A percentile compares a stretch with the other conserved stretches of the same genome.
Evolutionary conservation across 2,329 filamentous ascomycete species (phyloP).

Genomic region (Clarireedia paspali): DNA sequence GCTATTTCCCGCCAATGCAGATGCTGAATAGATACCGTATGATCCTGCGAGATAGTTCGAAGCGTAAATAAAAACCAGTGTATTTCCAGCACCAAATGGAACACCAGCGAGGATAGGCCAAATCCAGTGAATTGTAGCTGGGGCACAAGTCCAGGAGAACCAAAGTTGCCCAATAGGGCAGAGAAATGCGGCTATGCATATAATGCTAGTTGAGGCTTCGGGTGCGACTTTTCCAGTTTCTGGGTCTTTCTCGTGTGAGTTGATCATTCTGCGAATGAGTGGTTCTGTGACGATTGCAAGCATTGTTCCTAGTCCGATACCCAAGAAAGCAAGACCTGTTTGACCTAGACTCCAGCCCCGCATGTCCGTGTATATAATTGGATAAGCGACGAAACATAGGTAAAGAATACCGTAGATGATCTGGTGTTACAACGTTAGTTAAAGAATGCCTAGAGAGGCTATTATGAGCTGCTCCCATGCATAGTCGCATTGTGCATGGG

Average conservation of each 20-base stretch:
- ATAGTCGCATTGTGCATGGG: not conserved
- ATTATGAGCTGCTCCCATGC: not conserved
- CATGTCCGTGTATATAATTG: conserved; percentile 66
- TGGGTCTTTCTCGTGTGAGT: conserved; percentile 66
- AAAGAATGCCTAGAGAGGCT: not conserved
- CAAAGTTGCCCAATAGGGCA: conserved; percentile 73
- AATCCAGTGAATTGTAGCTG: conserved; percentile 72
- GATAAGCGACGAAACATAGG: conserved; percentile 85
- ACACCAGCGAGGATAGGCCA: conserved; percentile 70
- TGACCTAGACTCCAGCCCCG: conserved; percentile 72
- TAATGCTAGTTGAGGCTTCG: conserved; percentile 73
- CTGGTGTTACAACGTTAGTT: conserved; percentile 8
- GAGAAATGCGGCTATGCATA: conserved; percentile 68
- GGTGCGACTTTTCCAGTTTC: conserved; percentile 65
- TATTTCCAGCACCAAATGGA: conserved; percentile 72
- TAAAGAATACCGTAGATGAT: conserved; percentile 82
- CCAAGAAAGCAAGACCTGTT: conserved; percentile 71
- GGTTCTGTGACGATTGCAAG: conserved; percentile 59
- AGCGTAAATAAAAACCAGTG: conserved; percentile 73
- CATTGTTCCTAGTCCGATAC: conserved; percentile 57
- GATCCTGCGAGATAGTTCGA: conserved; percentile 72
- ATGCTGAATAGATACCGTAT: conserved; percentile 77
- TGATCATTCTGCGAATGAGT: conserved; percentile 68
- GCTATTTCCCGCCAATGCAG: conserved; percentile 71
- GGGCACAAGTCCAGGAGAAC: conserved; percentile 84